These are phyloP conservation scores for Euphorbia schlechtendalii DNA, from an alignment of 441 rosid species.

Conservation along the genomic window DNA sequence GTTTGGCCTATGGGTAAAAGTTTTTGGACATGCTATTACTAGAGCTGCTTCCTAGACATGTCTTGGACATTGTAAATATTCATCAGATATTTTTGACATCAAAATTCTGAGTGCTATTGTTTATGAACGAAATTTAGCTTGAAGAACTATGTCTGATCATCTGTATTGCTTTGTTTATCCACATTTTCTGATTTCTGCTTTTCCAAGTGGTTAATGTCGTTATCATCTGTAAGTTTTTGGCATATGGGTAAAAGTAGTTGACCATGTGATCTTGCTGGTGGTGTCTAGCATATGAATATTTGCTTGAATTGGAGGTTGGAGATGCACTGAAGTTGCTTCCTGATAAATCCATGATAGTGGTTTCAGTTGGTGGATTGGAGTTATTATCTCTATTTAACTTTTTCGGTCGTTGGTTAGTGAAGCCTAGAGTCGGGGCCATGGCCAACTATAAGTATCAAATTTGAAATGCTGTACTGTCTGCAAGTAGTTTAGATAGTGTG, in stretches of 20 bases:
- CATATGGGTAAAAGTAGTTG: background rate
- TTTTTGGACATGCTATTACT: conserved; percentile 1
- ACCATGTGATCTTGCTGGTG: background rate
- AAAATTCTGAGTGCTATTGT: too few relatives aligned
- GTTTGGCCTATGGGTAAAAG: background rate
- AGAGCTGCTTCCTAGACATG: background rate
- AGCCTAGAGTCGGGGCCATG: background rate
- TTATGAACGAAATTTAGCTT: too few relatives aligned
- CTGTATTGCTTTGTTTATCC: background rate
- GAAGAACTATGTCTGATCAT: background rate
- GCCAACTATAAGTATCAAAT: background rate
- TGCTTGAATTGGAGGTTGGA: background rate
- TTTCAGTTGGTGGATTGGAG: background rate
- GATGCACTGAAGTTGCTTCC: background rate
- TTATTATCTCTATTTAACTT: background rate
- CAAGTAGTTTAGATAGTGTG: conserved; percentile 2
- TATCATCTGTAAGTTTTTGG: background rate
- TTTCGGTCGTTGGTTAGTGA: background rate
- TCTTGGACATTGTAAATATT: too few relatives aligned
- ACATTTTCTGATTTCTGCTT: background rate
- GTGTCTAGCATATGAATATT: too few relatives aligned
- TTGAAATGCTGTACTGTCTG: background rate
- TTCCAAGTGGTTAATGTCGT: background rate
- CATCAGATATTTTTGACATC: too few relatives aligned
- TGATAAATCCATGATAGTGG: background rate